Base-by-base conservation (phyloP, 1,139 yeast genomes). In the Saccharomyces hybrid region DNA sequence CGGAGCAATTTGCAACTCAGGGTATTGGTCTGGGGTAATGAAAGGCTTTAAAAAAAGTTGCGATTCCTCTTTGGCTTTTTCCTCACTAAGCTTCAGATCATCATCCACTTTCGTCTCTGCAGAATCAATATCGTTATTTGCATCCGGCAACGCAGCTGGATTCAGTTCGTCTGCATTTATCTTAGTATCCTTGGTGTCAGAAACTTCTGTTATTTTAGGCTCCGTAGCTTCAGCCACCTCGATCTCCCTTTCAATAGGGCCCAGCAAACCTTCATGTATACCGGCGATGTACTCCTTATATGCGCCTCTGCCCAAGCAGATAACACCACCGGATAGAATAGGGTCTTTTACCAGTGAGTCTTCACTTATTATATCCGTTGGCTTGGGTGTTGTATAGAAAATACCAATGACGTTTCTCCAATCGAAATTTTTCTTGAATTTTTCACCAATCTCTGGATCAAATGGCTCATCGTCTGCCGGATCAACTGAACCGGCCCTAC, bases 231-330 rank as follows among this genome's bases (percentile, higher is more conserved):
- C 12, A 2, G 8, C 21, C 6, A 42, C 49, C 8, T 21, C 71
- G 1, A 96, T 95, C 55, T 78, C 78, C 29, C 26, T 24, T 24
- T 85, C 90, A 57, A 91, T 74, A 1, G 98, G 98, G 0, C 99
- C 99, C 52, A 95, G 73, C 67, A 95, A 78, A 7, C 99, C 99
- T 72, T 95, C 99, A 65, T 93, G 97, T 8, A 95, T 70, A 6
- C 99, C 99, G 52, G 81, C 79, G 55, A 95, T 71, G 67, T 88
- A 95, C 74, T 95, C 99, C 70, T 91, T 93, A 71, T 82, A 93
- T 0, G 98, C 93, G 55, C 99, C 99, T 68, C 99, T 79, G 2
- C 99, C 99, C 32, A 95, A 75, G 69, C 97, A 88, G 26, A 95
- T 79, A 12, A 90, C 85, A 51, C 99, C 99, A 21, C 97, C 97